Conservation (phyloP, 2,329 filamentous ascomycete species). For the Neonectria hederae region DNA sequence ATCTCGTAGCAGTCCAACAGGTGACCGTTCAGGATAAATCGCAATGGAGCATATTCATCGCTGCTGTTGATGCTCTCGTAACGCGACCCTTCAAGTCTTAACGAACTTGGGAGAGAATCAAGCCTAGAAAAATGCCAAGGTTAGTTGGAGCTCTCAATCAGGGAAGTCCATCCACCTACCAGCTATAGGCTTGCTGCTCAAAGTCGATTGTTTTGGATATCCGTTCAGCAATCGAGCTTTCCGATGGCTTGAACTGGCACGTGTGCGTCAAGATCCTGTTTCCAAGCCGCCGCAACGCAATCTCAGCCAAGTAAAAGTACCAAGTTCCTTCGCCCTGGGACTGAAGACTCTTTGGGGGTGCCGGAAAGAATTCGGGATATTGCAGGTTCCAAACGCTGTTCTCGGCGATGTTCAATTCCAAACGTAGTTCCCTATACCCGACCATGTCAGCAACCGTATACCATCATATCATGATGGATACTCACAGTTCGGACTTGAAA, state of each 20-base stretch:
- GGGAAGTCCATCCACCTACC: slow-evolving; percentile 1
- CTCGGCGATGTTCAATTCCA: slow-evolving; percentile 5
- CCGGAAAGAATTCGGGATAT: slow-evolving; percentile 9
- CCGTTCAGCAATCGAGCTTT: not conserved
- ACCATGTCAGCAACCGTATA: not conserved
- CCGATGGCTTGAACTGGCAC: not conserved
- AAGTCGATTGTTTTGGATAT: slow-evolving; percentile 1
- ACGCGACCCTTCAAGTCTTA: not conserved
- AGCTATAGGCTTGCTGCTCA: slow-evolving; percentile 8
- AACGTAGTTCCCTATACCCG: not conserved
- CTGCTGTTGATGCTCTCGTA: not conserved
- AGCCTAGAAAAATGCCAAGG: not conserved
- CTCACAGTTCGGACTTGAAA: slow-evolving; percentile 19
- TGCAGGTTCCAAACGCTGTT: slow-evolving; percentile 4
- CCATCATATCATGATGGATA: no score
- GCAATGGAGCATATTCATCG: not conserved
- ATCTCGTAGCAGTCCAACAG: slow-evolving; percentile 13
- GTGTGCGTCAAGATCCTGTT: slow-evolving; percentile 10
- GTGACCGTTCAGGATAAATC: slow-evolving; percentile 11
- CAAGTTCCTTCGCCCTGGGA: slow-evolving; percentile 7
- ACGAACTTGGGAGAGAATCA: not conserved
- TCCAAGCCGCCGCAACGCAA: slow-evolving; percentile 2
- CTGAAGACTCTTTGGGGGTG: slow-evolving; percentile 4
- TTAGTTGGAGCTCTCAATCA: not conserved
- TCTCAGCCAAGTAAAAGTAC: slow-evolving; percentile 16